These are phyloP conservation scores for Aspergillus egyptiacus DNA, from an alignment of 495 filamentous ascomycete genomes.

Conservation along the genomic window DNA sequence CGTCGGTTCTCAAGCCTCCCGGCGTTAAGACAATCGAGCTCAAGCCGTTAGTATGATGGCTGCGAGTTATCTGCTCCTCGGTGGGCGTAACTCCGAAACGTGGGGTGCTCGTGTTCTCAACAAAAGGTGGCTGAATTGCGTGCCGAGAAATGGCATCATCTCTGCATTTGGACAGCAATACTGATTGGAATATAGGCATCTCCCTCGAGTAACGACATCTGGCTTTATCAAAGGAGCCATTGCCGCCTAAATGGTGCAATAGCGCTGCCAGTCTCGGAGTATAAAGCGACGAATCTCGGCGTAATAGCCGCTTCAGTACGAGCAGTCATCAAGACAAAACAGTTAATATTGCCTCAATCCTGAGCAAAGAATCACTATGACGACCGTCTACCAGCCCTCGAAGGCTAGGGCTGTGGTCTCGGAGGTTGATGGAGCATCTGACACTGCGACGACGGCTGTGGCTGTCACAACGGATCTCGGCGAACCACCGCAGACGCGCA, in stretches of 20 bases:
- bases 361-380: neutral
- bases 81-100: constrained; percentile 8
- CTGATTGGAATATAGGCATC: neutral
- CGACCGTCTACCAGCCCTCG: constrained; percentile 8
- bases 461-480: constrained; percentile 12
- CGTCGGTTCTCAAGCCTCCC: too few species aligned
- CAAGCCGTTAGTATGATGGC: neutral
- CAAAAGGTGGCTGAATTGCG: constrained; percentile 1
- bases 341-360: neutral
- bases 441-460: neutral
- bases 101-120: neutral
- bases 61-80: too few species aligned
- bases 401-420: neutral
- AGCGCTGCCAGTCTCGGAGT: neutral
- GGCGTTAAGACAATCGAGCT: too few species aligned
- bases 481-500: constrained; percentile 12
- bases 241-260: constrained; percentile 7
- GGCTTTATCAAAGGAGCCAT: constrained; percentile 4
- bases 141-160: constrained; percentile 9
- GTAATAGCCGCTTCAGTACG: neutral
- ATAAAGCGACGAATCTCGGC: neutral
- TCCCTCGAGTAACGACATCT: neutral
- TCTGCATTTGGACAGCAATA: neutral
- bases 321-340: neutral
- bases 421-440: constrained; percentile 2